phyloP scores from a whole-genome alignment of 805 yeast species.

The Saccharomycopsis fodiens region DNA sequence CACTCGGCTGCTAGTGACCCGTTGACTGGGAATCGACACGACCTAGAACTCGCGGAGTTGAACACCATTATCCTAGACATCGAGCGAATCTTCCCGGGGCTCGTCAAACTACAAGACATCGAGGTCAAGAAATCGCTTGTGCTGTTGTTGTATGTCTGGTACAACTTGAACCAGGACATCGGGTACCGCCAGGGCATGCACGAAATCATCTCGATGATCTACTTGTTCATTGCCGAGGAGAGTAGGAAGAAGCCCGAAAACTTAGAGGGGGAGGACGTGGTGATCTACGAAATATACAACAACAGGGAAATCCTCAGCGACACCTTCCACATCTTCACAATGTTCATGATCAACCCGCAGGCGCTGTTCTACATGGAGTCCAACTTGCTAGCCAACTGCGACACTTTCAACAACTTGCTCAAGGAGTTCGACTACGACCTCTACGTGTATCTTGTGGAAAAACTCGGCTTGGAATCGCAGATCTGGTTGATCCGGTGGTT shows the following conservation, averaged over 20 bases:
- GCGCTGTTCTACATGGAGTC: constrained; percentile 38
- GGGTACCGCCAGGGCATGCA: constrained; percentile 45
- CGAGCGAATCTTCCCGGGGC: constrained; percentile 20
- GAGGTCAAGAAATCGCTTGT: constrained; percentile 16
- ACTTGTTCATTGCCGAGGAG: constrained; percentile 34
- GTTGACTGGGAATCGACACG: background rate
- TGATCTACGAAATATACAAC: constrained; percentile 31
- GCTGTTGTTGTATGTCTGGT: constrained; percentile 18
- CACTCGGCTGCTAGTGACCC: constrained; percentile 2
- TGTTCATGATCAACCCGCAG: constrained; percentile 35
- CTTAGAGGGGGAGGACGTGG: constrained; percentile 15
- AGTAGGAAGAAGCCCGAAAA: constrained; percentile 20
- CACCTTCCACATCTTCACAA: constrained; percentile 38
- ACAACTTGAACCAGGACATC: constrained; percentile 19
- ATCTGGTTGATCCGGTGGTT: constrained; percentile 47
- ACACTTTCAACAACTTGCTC: constrained; percentile 34
- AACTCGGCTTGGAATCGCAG: constrained; percentile 39
- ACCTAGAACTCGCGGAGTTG: constrained; percentile 11
- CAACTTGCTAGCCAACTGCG: constrained; percentile 35
- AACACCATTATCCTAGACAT: constrained; percentile 20
- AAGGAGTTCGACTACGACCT: constrained; percentile 40
- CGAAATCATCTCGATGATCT: constrained; percentile 42
- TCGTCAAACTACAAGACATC: constrained; percentile 10
- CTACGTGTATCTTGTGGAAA: constrained; percentile 37
- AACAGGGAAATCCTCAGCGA: constrained; percentile 32